Evolutionary conservation across 2,329 filamentous ascomycete genomes (phyloP), one percentile per base, ranked within the genome.

Genomic region (Colletotrichum caudatum): DNA sequence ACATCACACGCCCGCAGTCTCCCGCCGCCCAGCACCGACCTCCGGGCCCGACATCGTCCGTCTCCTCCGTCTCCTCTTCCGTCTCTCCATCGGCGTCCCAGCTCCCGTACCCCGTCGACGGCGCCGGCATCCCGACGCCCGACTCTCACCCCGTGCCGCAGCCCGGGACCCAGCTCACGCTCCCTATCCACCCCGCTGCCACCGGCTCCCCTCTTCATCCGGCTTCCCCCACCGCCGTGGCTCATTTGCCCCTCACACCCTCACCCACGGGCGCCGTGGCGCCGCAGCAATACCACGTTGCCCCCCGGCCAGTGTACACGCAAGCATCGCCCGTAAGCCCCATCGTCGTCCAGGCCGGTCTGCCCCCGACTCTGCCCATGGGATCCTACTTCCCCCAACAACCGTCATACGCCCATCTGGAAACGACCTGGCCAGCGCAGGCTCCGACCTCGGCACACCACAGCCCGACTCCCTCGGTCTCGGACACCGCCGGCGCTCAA

Each of bases 351-450:
- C 61, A 70, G 58, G 44, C 71, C 50, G 66, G 23, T 4, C 51
- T 73, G 11, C 61, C 71, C 3, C 62, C 71, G 23, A 66, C 71
- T 1, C 58, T 66, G 12, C 67, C 71, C 23, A 2, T 66, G 39
- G 44, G 48, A 48, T 66, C 71, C 37, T 73, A 71, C 54, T 73
- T 73, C 39, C 62, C 63, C 2, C 71, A 70, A 20, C 71, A 73
- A 14, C 71, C 67, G 4, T 66, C 67, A 1, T 73, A 73, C 56
- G 71, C 63, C 29, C 57, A 33, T 5, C 54, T 44, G 26, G 41
- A 61, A n/a, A 18, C 48, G 1, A n/a, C 41, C 8, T 33, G 37
- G 2, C n/a, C 65, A 3, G 29, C 53, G 9, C 51, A 56, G 16
- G 18, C 51, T 26, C 7, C 41, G 4, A 7, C 46, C 26, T 59